A percentile compares a stretch with the other conserved stretches of the same genome.
These are phyloP conservation scores for Talaromyces sp. DNA, from an alignment of 2,329 filamentous ascomycete species.

Conservation along the genomic window DNA sequence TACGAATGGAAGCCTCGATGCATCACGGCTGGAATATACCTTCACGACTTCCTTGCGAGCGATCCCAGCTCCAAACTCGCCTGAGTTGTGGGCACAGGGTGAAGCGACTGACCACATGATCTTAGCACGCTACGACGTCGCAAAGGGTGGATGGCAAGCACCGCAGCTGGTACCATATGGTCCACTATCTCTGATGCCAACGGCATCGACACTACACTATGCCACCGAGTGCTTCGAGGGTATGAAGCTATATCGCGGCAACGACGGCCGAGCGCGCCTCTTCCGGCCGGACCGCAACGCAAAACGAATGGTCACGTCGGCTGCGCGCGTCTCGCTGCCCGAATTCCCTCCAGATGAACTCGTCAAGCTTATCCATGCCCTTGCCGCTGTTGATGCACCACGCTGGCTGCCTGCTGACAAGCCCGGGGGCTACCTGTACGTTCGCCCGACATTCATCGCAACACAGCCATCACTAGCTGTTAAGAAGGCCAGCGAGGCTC, in stretches of 20 bases:
- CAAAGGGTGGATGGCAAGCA: constrained; percentile 58
- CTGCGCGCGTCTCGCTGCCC: constrained; percentile 64
- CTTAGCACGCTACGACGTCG: constrained; percentile 61
- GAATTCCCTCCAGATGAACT: constrained; percentile 64
- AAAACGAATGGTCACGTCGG: constrained; percentile 50
- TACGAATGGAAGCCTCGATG: not conserved
- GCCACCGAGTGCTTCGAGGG: constrained; percentile 84
- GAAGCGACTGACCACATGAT: constrained; percentile 69
- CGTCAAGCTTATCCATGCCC: constrained; percentile 62
- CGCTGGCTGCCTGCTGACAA: constrained; percentile 19
- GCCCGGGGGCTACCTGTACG: constrained; percentile 69
- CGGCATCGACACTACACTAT: constrained; percentile 72
- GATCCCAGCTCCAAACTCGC: not conserved
- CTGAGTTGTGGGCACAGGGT: not conserved
- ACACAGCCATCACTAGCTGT: constrained; percentile 77
- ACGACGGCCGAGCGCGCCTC: constrained; percentile 63
- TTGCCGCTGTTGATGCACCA: constrained; percentile 33
- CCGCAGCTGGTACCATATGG: constrained; percentile 70
- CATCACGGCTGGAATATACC: not conserved
- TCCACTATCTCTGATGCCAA: constrained; percentile 67
- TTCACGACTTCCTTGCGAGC: not conserved
- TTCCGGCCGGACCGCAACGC: constrained; percentile 67
- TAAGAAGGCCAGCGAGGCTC: constrained; percentile 71
- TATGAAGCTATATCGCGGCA: constrained; percentile 61
- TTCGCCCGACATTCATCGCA: constrained; percentile 82